Evolutionary conservation across 345 rosid genomes (phyloP).

Genomic region (Nephelium lappaceum): DNA sequence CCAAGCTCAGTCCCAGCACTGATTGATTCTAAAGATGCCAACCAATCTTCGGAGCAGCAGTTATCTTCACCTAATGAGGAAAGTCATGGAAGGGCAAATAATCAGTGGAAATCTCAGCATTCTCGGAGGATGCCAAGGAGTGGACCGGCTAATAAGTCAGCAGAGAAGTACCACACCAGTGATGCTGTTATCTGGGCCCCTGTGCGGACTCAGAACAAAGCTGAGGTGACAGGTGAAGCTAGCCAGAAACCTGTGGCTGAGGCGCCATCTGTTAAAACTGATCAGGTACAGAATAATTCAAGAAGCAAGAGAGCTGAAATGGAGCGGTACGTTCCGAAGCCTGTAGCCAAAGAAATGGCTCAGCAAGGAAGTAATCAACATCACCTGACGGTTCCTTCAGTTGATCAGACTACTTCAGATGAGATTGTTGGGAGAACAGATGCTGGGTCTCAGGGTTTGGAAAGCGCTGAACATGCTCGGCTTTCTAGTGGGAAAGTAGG

Average conservation of each 20-base stretch:
- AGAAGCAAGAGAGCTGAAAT: constrained; percentile 87
- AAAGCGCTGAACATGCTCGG: constrained; percentile 37
- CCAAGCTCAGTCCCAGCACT: constrained; percentile 26
- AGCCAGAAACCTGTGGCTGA: constrained; percentile 46
- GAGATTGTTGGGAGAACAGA: constrained; percentile 35
- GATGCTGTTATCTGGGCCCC: constrained; percentile 94
- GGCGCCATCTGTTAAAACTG: constrained; percentile 47
- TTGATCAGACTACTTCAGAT: constrained; percentile 31
- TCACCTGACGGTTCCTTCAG: constrained; percentile 40
- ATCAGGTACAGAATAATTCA: constrained; percentile 55
- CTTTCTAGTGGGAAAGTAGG: constrained; percentile 43
- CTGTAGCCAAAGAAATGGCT: constrained; percentile 86
- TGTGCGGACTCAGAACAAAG: constrained; percentile 58
- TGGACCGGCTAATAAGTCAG: constrained; percentile 47
- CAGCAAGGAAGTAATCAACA: constrained; percentile 63
- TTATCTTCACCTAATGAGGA: constrained; percentile 56
- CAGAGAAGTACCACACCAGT: constrained; percentile 52
- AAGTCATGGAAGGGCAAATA: constrained; percentile 47
- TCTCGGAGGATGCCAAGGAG: constrained; percentile 59
- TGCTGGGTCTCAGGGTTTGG: constrained; percentile 41
- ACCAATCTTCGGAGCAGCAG: constrained; percentile 48
- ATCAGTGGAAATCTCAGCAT: constrained; percentile 70
- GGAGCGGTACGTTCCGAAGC: constrained; percentile 87
- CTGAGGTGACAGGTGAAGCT: constrained; percentile 55
- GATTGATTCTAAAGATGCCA: constrained; percentile 46